Base-by-base conservation (phyloP, 2,329 filamentous ascomycete genomes). In the Apiospora saccharicola region DNA sequence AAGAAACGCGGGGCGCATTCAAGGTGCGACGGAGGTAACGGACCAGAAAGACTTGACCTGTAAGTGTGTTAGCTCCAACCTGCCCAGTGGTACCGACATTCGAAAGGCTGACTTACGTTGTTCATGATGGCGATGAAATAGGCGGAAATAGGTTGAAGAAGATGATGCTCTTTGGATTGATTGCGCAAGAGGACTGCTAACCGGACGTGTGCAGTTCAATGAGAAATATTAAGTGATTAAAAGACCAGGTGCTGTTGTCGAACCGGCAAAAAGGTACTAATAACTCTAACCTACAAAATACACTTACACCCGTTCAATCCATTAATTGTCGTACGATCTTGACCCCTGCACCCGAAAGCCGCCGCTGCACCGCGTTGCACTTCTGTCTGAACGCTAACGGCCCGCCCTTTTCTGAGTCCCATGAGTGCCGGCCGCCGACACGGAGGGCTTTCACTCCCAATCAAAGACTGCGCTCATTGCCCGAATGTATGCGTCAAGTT, bases 11-110 rank as follows among this genome's bases (percentile, higher is more conserved):
- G 77, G 73, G 72, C 70, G 73, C 57, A 64, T 41, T 41, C 57
- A 41, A 64, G 41, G 57, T 41, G 34, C 19, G 57, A 41, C 57
- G 57, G 57, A 22, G 57, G 57, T 37, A 37, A 64, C 71, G 46
- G 72, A 75, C 74, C 74, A 75, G 73, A 75, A 75, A 68, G 74
- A 75, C 70, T 67, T 43, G 47, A 75, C 69, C 74, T 75, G 46
- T 10, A 22, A n/a, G 14, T 22, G 53, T 7, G 64, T 72, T 72
- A 74, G 70, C 70, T 68, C 26, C 47, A 34, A 47, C 34, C 57
- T 64, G 57, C 57, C 34, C 30, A 24, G 41, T 34, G 57, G 57
- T n/a, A 8, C 6, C 41, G 57, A 4, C 14, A 41, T 64, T 37
- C 57, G 14, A n/a, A 41, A 19, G 34, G 57, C 37, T 43, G 13